Evolutionary conservation across 2,329 filamentous ascomycete genomes (phyloP).

Genomic region (Fusarium sp.): DNA sequence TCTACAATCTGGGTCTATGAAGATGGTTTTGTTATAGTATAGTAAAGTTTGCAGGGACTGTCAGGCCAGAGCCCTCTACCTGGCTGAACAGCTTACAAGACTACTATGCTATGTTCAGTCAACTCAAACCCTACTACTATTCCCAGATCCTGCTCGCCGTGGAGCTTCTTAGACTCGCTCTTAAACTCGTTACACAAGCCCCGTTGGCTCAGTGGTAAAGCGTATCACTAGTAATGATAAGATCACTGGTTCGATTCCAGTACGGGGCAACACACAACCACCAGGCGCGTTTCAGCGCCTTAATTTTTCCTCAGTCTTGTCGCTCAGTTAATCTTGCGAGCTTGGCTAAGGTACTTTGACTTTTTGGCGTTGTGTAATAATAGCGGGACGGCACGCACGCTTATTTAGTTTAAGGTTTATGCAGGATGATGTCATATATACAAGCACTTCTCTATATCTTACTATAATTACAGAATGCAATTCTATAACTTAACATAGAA

Average conservation of each 20-base stretch:
- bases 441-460: not conserved
- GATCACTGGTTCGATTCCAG: slow-evolving; percentile 32
- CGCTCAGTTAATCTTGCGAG: not conserved
- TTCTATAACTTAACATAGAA: fast-evolving
- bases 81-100: not conserved
- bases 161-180: not conserved
- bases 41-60: not conserved
- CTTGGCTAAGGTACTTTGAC: not conserved
- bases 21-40: not conserved
- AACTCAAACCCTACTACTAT: not conserved
- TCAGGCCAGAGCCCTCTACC: not conserved
- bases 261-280: not conserved
- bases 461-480: not conserved
- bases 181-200: not conserved
- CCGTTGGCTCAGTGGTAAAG: slow-evolving; percentile 33
- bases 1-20: too few species aligned
- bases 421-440: not conserved
- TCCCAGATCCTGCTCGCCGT: not conserved
- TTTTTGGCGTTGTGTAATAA: not conserved
- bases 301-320: not conserved
- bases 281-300: fast-evolving
- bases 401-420: slow-evolving; percentile 17
- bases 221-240: slow-evolving; percentile 38
- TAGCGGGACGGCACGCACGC: not conserved
- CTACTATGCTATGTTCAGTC: too few species aligned